phyloP scores from a whole-genome alignment of 75 land plant species.

The Sequoiadendron giganteum region DNA sequence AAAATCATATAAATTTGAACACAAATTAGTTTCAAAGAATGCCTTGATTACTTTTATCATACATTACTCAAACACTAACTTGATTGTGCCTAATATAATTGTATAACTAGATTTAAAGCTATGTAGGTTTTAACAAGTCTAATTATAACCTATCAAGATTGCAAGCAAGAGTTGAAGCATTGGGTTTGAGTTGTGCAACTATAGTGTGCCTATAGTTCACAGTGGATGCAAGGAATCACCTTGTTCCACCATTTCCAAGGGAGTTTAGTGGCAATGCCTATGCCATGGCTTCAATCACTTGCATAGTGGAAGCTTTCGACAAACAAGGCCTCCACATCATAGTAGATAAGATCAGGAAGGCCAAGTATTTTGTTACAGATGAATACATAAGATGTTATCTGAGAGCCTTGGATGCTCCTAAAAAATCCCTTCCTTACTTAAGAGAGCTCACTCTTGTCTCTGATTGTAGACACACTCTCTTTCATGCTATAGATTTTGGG shows the following conservation, averaged over 20 bases:
- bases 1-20: no score
- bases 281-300: conserved; percentile 46
- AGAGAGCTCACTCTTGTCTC: conserved; percentile 48
- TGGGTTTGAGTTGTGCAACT: conserved; percentile 13
- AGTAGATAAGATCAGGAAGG: conserved; percentile 35
- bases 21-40: no score
- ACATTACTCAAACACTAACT: no score
- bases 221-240: conserved; percentile 51
- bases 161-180: conserved; percentile 53
- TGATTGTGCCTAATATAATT: no score
- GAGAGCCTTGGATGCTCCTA: conserved; percentile 36
- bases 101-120: no score
- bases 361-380: conserved; percentile 33
- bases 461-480: conserved; percentile 66
- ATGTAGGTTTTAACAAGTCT: background rate
- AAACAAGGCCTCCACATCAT: conserved; percentile 18
- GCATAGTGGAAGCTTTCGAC: conserved; percentile 25
- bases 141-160: background rate
- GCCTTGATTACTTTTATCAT: no score
- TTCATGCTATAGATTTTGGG: conserved; percentile 49
- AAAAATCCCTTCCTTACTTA: conserved; percentile 28
- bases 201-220: conserved; percentile 51
- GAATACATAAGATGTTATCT: conserved; percentile 38
- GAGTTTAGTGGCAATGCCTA: conserved; percentile 65
- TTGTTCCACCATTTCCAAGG: conserved; percentile 51